phyloP scores from a whole-genome alignment of 1,139 yeast genomes.

The Schizosaccharomyces versatilis region DNA sequence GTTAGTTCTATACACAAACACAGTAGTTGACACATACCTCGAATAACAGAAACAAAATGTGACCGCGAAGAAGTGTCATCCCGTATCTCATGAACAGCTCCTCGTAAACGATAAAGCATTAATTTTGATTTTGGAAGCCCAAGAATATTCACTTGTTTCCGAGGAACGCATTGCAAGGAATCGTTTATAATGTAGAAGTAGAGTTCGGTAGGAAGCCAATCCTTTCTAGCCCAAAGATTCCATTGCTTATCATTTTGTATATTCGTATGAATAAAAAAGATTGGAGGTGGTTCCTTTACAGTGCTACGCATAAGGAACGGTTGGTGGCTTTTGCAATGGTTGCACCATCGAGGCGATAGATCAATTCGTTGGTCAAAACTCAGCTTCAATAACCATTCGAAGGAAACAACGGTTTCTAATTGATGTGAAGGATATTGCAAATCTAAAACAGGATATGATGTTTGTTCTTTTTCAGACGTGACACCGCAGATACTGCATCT shows the following conservation, averaged over 20 bases:
- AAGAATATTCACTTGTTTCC: background rate
- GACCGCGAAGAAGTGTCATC: conserved; percentile 15
- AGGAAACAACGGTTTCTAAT: background rate
- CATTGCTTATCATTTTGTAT: background rate
- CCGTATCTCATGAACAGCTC: conserved; percentile 22
- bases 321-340: background rate
- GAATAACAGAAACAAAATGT: conserved; percentile 21
- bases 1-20: conserved; percentile 18
- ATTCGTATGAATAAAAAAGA: background rate
- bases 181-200: background rate
- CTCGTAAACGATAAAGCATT: conserved; percentile 17
- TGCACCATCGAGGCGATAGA: background rate
- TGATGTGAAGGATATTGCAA: background rate
- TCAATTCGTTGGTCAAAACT: conserved; percentile 1
- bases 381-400: background rate
- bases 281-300: background rate
- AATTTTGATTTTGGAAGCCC: background rate
- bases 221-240: background rate
- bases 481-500: background rate
- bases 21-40: conserved; percentile 10
- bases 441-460: background rate
- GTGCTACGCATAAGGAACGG: background rate
- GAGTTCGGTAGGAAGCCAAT: background rate
- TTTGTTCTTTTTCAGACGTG: background rate
- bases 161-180: background rate